Percentiles rank a stretch among this genome's conserved stretches.
These are phyloP conservation scores for Phytopythium aichiense DNA, from an alignment of 352 stramenopile genomes.

Conservation along the genomic window DNA sequence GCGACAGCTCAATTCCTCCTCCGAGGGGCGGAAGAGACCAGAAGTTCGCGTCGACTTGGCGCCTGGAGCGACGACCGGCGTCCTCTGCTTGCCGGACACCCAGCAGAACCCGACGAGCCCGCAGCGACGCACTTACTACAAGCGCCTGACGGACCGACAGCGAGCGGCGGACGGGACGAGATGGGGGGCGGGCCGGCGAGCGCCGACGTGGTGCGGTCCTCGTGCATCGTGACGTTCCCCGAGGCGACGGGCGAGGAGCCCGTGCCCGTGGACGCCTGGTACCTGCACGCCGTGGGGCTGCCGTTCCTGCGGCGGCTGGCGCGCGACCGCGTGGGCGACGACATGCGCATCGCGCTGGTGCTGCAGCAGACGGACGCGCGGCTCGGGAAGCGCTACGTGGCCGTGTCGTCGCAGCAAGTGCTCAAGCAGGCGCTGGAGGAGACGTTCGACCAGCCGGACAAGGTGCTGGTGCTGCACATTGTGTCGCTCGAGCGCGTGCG, in stretches of 20 bases:
- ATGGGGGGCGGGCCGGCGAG: conserved; percentile 71
- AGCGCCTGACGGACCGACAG: no score
- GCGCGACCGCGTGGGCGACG: conserved; percentile 64
- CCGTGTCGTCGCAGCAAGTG: conserved; percentile 47
- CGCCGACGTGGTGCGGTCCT: conserved; percentile 75
- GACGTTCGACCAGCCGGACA: conserved; percentile 57
- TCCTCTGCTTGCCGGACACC: not conserved
- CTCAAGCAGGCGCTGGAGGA: conserved; percentile 57
- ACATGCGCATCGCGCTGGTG: conserved; percentile 49
- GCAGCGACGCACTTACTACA: not conserved
- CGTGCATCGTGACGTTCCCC: conserved; percentile 80
- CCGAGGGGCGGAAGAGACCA: conserved; percentile 2
- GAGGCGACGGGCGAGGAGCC: conserved; percentile 62
- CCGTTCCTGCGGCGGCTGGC: conserved; percentile 68
- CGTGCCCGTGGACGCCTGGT: conserved; percentile 82
- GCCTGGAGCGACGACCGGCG: not conserved
- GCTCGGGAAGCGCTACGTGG: conserved; percentile 45
- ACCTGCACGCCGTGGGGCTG: conserved; percentile 63
- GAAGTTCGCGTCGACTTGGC: conserved; percentile 1
- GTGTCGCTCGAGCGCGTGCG: conserved; percentile 58
- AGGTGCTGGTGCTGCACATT: conserved; percentile 69
- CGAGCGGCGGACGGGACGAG: not conserved
- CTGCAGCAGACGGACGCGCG: conserved; percentile 39
- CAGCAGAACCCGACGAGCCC: not conserved
- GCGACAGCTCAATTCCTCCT: not conserved